phyloP scores from a whole-genome alignment of 1,284 basidiomycete species.

The Golubevia pallescens region DNA sequence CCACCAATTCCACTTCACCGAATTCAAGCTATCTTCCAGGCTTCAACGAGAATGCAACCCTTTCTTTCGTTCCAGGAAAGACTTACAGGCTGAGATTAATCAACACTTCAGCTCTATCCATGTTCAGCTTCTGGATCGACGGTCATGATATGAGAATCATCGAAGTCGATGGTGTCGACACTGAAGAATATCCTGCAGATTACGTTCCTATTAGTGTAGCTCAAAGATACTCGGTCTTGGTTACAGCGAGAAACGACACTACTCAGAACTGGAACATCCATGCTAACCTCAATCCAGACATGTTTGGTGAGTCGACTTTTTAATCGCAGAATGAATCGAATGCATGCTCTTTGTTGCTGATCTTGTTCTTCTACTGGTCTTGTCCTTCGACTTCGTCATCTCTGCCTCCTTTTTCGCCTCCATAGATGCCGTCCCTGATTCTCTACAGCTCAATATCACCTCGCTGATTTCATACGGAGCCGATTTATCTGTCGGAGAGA shows the following conservation, averaged over 20 bases:
- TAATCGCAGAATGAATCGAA: too few species aligned
- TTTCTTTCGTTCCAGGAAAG: conserved; percentile 80
- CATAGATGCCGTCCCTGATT: conserved; percentile 76
- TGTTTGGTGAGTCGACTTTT: conserved; percentile 65
- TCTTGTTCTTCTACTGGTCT: too few species aligned
- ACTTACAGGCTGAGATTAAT: conserved; percentile 76
- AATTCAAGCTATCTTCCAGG: conserved; percentile 38
- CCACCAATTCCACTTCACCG: conserved; percentile 67
- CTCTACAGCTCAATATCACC: conserved; percentile 68
- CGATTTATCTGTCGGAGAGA: too few species aligned
- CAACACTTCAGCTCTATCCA: conserved; percentile 71
- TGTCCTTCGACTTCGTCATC: too few species aligned
- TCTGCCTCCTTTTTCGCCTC: too few species aligned
- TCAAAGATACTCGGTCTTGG: conserved; percentile 90
- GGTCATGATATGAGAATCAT: conserved; percentile 88
- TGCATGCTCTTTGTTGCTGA: too few species aligned
- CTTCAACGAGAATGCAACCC: conserved; percentile 79
- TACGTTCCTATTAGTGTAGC: conserved; percentile 79
- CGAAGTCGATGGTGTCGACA: conserved; percentile 85
- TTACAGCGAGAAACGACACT: conserved; percentile 85
- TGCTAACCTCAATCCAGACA: conserved; percentile 79
- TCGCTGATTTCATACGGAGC: conserved; percentile 36
- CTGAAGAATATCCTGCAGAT: conserved; percentile 75
- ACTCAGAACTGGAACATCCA: conserved; percentile 84
- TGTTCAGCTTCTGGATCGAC: conserved; percentile 72